Conservation (phyloP, 2,329 filamentous ascomycete species). For the Cladosporium velox region DNA sequence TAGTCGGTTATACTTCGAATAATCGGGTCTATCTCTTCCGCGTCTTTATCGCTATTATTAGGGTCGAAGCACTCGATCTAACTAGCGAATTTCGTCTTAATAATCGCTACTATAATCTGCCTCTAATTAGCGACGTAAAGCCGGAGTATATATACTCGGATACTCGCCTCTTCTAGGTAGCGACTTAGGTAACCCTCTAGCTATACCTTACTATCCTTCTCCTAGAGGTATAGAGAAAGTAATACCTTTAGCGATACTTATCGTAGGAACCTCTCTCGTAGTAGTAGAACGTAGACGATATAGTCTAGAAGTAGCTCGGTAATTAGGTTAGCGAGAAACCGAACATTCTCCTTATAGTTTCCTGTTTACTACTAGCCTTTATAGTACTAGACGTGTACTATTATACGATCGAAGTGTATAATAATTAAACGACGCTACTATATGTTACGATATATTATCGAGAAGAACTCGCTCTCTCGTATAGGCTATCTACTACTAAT, state of each 20-base stretch:
- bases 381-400: constrained; percentile 22
- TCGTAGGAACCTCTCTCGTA: constrained; percentile 24
- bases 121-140: constrained; percentile 22
- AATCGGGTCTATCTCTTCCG: not conserved
- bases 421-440: constrained; percentile 18
- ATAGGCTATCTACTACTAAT: constrained; percentile 9
- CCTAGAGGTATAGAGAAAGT: constrained; percentile 24
- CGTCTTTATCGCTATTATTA: constrained; percentile 14
- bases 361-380: constrained; percentile 23
- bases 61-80: constrained; percentile 19
- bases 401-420: constrained; percentile 20
- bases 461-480: constrained; percentile 22
- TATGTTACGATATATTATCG: constrained; percentile 21
- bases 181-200: constrained; percentile 17
- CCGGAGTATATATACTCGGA: constrained; percentile 16
- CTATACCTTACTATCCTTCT: constrained; percentile 23
- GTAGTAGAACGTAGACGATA: constrained; percentile 22
- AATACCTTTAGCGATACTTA: constrained; percentile 13
- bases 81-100: constrained; percentile 24
- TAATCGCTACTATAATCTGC: constrained; percentile 24
- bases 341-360: constrained; percentile 23
- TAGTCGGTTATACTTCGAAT: constrained; percentile 21
- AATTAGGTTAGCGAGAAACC: constrained; percentile 22
- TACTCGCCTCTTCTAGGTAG: constrained; percentile 19
- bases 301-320: constrained; percentile 24